Conservation (phyloP, 345 rosid species). For the Corchorus olitorius region DNA sequence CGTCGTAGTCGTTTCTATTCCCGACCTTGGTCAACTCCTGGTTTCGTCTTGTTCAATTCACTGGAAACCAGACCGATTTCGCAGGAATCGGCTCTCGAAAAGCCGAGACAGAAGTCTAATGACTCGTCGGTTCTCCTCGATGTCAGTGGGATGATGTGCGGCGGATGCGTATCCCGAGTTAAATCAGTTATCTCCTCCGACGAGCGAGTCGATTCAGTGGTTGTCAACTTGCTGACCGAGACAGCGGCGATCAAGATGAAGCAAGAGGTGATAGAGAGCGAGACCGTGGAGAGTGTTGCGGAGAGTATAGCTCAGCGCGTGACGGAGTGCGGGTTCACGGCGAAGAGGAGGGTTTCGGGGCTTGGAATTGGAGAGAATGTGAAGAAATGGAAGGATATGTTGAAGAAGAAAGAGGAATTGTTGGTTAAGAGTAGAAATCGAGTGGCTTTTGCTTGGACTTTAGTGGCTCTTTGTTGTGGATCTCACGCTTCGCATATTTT, state of each 20-base stretch:
- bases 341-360: constrained; percentile 78
- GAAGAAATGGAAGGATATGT: constrained; percentile 81
- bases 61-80: constrained; percentile 48
- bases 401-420: constrained; percentile 75
- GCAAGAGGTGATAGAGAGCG: constrained; percentile 38
- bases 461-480: constrained; percentile 95
- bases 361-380: constrained; percentile 75
- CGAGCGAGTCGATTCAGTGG: constrained; percentile 79
- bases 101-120: constrained; percentile 16
- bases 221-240: constrained; percentile 88
- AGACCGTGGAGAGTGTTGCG: constrained; percentile 37
- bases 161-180: constrained; percentile 87
- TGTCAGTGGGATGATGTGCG: constrained; percentile 94
- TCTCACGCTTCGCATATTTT: constrained; percentile 84
- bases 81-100: constrained; percentile 25
- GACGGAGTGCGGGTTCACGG: constrained; percentile 81
- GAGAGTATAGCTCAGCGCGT: constrained; percentile 69
- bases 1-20: constrained; percentile 18
- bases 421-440: constrained; percentile 75
- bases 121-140: constrained; percentile 66
- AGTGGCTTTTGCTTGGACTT: constrained; percentile 90
- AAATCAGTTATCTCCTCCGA: constrained; percentile 70
- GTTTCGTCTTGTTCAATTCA: constrained; percentile 43
- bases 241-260: constrained; percentile 76
- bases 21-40: constrained; percentile 24